These are phyloP conservation scores for Colletotrichum destructivum DNA, from an alignment of 2,329 filamentous ascomycete species.

Conservation along the genomic window DNA sequence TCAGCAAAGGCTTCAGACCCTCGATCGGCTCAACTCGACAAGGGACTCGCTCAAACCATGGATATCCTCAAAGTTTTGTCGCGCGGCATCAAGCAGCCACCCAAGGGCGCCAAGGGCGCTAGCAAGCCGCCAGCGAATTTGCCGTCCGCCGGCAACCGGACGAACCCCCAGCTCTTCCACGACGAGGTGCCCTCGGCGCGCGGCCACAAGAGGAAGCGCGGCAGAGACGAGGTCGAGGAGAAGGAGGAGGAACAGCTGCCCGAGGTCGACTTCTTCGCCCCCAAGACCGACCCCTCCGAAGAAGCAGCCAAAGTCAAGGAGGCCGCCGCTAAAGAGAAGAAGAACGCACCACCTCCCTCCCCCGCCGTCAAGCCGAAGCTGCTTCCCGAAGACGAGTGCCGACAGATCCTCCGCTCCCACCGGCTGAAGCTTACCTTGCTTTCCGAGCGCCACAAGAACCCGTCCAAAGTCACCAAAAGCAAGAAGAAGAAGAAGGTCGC, in stretches of 20 bases:
- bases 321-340: constrained; percentile 37
- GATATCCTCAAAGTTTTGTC: constrained; percentile 83
- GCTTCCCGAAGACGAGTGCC: constrained; percentile 80
- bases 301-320: constrained; percentile 40
- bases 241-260: constrained; percentile 55
- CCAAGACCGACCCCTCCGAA: constrained; percentile 53
- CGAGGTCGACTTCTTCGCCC: constrained; percentile 73
- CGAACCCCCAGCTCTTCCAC: constrained; percentile 80
- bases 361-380: constrained; percentile 52
- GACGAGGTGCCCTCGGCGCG: constrained; percentile 62
- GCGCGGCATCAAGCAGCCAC: constrained; percentile 74
- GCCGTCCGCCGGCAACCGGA: constrained; percentile 75
- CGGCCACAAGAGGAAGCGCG: constrained; percentile 71
- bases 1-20: not conserved
- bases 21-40: not conserved
- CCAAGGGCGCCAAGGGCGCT: constrained; percentile 53
- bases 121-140: constrained; percentile 59
- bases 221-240: constrained; percentile 51
- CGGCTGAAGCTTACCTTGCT: constrained; percentile 88
- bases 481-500: constrained; percentile 66
- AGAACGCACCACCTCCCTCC: constrained; percentile 45
- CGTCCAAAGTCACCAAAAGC: constrained; percentile 65
- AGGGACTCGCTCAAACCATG: constrained; percentile 60
- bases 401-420: constrained; percentile 82
- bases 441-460: constrained; percentile 63